Evolutionary conservation across 208 protist genomes (phyloP), one percentile per base, ranked within the genome.

Genomic region (Acanthamoeba castellanii): DNA sequence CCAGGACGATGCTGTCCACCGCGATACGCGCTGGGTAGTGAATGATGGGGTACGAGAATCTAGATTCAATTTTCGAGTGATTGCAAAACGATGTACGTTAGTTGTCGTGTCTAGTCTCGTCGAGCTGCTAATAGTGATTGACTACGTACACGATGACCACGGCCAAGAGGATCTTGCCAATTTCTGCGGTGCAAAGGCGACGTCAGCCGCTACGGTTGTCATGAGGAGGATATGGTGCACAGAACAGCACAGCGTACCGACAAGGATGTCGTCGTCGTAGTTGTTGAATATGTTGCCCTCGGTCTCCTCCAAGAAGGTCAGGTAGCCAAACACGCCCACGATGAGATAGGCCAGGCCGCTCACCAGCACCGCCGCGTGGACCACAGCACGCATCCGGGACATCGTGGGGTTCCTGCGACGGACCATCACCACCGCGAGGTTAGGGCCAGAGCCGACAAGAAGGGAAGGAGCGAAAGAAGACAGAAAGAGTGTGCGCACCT

Each of bases 281-380:
- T 89, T 89, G 27, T 55, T 89, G 34, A 89, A 89, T 25, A 89
- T 89, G 52, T 89, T 89, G 81, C 81, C 81, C 30, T 89, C 81
- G 50, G 81, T 89, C 50, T 89, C 81, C 50, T 89, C 81, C 47
- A 64, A 27, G 52, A 89, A 89, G 47, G 81, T 89, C 50, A 89
- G 27, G 81, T 89, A 89, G 81, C 81, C 81, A 30, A 89, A 89
- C 45, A 89, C 81, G 81, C 81, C 81, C 22, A 89, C 81, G 37
- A 89, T 64, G 22, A 89, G 50, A 42, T 89, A 89, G 14, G 52
- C 50, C 50, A 89, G 1, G 27, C 81, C 81, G 4, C 81, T 66
- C 25, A 89, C 45, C 50, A 64, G 50, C 50, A 64, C 45, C 16
- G 81, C 45, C 50, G 30, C 45, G 25, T 66, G 52, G 25, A 89